These are phyloP conservation scores for Mallotus japonicus DNA, from an alignment of 441 rosid genomes.

Conservation along the genomic window DNA sequence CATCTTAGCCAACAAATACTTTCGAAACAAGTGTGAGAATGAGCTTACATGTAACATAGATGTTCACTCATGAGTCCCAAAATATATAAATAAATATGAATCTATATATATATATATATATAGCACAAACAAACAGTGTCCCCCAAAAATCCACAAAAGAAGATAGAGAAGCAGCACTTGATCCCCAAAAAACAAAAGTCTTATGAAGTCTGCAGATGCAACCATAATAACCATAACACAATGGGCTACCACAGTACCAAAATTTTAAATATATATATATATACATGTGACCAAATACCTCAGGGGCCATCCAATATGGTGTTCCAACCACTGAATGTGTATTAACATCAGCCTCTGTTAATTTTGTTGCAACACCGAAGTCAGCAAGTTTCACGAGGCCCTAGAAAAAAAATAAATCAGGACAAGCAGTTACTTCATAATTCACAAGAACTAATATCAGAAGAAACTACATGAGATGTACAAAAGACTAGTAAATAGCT, in stretches of 20 bases:
- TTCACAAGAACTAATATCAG: not conserved
- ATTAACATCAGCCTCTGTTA: conserved; percentile 97
- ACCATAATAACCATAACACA: not conserved
- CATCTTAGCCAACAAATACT: not conserved
- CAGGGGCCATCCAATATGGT: conserved; percentile 99
- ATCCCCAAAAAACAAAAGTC: not conserved
- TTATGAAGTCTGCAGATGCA: not conserved
- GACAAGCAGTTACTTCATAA: conserved; percentile 5
- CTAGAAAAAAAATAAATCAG: conserved; percentile 39
- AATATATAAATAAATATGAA: not conserved
- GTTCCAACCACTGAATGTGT: conserved; percentile 99
- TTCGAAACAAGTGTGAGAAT: too few species aligned
- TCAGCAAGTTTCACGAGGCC: conserved; percentile 99
- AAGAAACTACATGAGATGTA: not conserved
- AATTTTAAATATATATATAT: not conserved
- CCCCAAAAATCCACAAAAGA: too few species aligned
- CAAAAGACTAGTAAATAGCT: not conserved
- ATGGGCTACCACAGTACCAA: not conserved
- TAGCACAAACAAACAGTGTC: not conserved
- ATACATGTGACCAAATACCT: conserved; percentile 45
- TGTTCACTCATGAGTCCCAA: not conserved
- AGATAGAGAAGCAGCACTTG: not conserved
- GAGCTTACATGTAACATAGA: not conserved
- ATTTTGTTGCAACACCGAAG: conserved; percentile 99
- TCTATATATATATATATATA: not conserved